phyloP scores from a whole-genome alignment of 345 rosid genomes.

The Syzygium grande region DNA sequence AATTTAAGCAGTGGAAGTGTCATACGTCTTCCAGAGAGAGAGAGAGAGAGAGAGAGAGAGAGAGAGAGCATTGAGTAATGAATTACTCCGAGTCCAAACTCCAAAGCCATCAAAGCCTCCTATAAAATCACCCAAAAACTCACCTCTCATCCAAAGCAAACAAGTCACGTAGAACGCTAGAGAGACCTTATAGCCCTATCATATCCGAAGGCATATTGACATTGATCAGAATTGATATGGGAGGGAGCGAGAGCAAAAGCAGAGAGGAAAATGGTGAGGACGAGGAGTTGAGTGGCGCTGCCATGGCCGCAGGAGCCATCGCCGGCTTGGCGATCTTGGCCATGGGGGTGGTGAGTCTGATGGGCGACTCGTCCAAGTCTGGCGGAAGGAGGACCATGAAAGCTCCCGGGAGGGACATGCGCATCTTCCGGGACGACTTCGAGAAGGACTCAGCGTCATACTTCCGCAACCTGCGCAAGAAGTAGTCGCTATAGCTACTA shows the following conservation, averaged over 20 bases:
- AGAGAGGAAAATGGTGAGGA: not conserved
- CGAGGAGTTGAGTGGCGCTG: not conserved
- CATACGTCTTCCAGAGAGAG: not conserved
- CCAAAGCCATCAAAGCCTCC: not conserved
- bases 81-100: not conserved
- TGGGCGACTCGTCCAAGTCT: not conserved
- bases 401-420: slow-evolving; percentile 5
- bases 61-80: not conserved
- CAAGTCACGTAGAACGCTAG: not conserved
- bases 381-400: slow-evolving; percentile 5
- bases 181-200: rapidly evolving
- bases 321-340: not conserved
- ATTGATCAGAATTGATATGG: not conserved
- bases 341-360: not conserved
- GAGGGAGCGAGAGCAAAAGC: not conserved
- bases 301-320: not conserved
- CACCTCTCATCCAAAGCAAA: not conserved
- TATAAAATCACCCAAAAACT: not conserved
- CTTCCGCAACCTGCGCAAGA: not conserved
- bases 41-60: not conserved
- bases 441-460: slow-evolving; percentile 1
- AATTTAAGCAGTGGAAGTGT: not conserved
- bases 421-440: slow-evolving; percentile 5
- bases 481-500: not conserved
- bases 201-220: not conserved